Conservation (phyloP, 2,329 filamentous ascomycete genomes). For the Xylariomycetidae sp. region DNA sequence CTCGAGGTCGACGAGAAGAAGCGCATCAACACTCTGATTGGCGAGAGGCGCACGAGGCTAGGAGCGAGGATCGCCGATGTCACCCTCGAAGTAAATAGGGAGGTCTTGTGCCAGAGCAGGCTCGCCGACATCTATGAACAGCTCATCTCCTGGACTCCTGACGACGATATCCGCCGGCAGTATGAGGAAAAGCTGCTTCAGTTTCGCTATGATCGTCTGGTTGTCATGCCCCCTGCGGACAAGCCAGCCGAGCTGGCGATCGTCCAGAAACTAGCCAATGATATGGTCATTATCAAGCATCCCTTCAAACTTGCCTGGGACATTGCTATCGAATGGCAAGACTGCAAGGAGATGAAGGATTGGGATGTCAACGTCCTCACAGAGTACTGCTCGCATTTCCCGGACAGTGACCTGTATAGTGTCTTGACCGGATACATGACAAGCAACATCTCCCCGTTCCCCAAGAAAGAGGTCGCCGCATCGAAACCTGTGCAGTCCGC, state of each 20-base stretch:
- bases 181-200: constrained; percentile 89
- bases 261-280: constrained; percentile 71
- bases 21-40: constrained; percentile 83
- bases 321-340: constrained; percentile 83
- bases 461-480: constrained; percentile 28
- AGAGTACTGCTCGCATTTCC: constrained; percentile 79
- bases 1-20: constrained; percentile 82
- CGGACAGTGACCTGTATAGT: constrained; percentile 73
- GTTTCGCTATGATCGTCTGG: constrained; percentile 71
- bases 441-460: constrained; percentile 80
- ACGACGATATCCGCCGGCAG: constrained; percentile 75
- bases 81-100: constrained; percentile 77
- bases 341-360: constrained; percentile 65
- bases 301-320: constrained; percentile 88
- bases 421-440: constrained; percentile 76
- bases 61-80: constrained; percentile 81
- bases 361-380: constrained; percentile 74
- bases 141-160: constrained; percentile 82
- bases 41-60: constrained; percentile 78
- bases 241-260: constrained; percentile 67
- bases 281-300: constrained; percentile 95
- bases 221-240: constrained; percentile 57
- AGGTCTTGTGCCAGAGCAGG: constrained; percentile 69
- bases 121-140: constrained; percentile 76
- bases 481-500: constrained; percentile 14